phyloP scores from a whole-genome alignment of 495 filamentous ascomycete species.

The Sphaerosporella brunnea region DNA sequence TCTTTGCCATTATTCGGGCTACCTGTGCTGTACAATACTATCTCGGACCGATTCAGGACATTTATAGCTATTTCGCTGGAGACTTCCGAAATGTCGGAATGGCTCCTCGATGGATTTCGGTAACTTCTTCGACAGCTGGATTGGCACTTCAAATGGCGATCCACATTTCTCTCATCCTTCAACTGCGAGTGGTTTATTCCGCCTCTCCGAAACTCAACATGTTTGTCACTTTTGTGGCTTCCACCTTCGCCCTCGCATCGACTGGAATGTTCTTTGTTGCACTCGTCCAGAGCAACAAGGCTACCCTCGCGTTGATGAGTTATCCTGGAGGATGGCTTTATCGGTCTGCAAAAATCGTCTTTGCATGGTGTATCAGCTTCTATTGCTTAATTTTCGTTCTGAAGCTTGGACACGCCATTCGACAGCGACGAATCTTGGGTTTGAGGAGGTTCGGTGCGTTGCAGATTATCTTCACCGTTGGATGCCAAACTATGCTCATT shows the following conservation, averaged over 20 bases:
- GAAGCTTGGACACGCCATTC: constrained; percentile 49
- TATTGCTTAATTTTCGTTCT: constrained; percentile 56
- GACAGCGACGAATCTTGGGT: constrained; percentile 38
- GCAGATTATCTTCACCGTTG: constrained; percentile 56
- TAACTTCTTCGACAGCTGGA: constrained; percentile 36
- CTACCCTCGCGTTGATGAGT: constrained; percentile 31
- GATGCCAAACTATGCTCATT: constrained; percentile 58
- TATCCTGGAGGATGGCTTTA: constrained; percentile 1
- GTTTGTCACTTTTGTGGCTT: neutral
- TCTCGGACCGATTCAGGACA: constrained; percentile 36
- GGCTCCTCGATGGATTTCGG: constrained; percentile 33
- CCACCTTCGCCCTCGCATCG: neutral
- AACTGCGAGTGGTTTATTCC: constrained; percentile 37
- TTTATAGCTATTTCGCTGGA: constrained; percentile 37
- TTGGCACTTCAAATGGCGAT: constrained; percentile 44
- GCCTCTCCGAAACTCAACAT: neutral
- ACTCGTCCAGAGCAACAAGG: constrained; percentile 16
- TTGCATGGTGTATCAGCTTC: constrained; percentile 51
- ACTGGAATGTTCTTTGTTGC: neutral
- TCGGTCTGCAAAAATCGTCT: constrained; percentile 27
- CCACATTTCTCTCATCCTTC: constrained; percentile 50
- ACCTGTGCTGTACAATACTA: constrained; percentile 42
- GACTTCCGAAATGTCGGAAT: constrained; percentile 35
- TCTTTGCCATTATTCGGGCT: constrained; percentile 41
- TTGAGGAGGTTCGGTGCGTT: constrained; percentile 46